phyloP scores from a whole-genome alignment of 306 rosid genomes.

The Castanea sativa region DNA sequence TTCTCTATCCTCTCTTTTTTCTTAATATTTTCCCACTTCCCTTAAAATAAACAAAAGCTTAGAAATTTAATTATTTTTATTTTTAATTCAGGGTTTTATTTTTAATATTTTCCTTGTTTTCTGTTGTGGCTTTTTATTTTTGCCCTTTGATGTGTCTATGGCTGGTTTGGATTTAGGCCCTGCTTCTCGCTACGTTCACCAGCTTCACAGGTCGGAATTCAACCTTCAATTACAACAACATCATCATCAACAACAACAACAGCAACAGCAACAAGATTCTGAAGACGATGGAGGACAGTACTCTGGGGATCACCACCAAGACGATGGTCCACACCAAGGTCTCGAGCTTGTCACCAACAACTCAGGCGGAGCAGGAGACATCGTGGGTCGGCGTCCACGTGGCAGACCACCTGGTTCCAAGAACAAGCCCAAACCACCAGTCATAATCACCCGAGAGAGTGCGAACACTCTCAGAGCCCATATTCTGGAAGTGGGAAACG shows the following conservation, averaged over 20 bases:
- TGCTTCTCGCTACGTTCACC: slow-evolving; percentile 66
- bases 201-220: slow-evolving; percentile 58
- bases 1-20: slow-evolving; percentile 2
- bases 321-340: slow-evolving; percentile 48
- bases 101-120: slow-evolving; percentile 60
- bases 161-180: slow-evolving; percentile 93
- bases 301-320: slow-evolving; percentile 17
- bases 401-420: slow-evolving; percentile 90
- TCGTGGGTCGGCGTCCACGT: slow-evolving; percentile 54
- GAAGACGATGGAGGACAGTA: slow-evolving; percentile 42
- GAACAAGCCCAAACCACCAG: slow-evolving; percentile 77
- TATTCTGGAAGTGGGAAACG: slow-evolving; percentile 72
- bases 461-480: slow-evolving; percentile 93
- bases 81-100: slow-evolving; percentile 20
- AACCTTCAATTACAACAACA: slow-evolving; percentile 42
- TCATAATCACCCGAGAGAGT: slow-evolving; percentile 82
- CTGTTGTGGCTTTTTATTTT: slow-evolving; percentile 44
- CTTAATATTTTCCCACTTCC: slow-evolving; percentile 34
- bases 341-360: slow-evolving; percentile 37
- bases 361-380: slow-evolving; percentile 39
- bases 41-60: slow-evolving; percentile 46
- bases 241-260: not conserved
- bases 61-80: not conserved
- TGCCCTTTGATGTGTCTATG: slow-evolving; percentile 59
- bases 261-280: slow-evolving; percentile 30